These are phyloP conservation scores for Chaetomium globosum DNA, from an alignment of 2,329 filamentous ascomycete genomes.

Conservation along the genomic window DNA sequence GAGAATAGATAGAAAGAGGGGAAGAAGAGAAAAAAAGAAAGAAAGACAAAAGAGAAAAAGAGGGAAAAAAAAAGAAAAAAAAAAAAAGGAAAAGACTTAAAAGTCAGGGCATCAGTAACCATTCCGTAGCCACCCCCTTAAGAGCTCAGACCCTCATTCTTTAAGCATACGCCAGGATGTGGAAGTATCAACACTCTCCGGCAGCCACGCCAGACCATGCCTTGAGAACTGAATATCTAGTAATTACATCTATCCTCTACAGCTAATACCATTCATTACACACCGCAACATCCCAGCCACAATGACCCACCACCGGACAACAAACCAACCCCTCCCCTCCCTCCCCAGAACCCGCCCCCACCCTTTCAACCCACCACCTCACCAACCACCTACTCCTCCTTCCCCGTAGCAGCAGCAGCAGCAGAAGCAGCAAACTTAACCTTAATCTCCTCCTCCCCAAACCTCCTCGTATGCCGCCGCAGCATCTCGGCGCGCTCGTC, in stretches of 20 bases:
- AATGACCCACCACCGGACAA: background rate
- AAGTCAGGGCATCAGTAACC: too few species aligned
- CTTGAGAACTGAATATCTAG: background rate
- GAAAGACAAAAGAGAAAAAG: too few species aligned
- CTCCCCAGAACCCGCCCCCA: too few species aligned
- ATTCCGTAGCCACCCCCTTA: too few species aligned
- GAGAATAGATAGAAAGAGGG: too few species aligned
- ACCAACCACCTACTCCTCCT: background rate
- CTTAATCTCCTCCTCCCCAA: slow-evolving; percentile 13
- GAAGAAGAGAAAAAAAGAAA: too few species aligned
- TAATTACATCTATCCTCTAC: background rate
- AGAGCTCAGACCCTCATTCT: too few species aligned
- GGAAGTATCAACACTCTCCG: too few species aligned
- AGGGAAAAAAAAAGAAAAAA: too few species aligned
- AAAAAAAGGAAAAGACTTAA: too few species aligned
- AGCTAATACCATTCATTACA: background rate
- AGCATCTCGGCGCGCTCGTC: slow-evolving; percentile 2
- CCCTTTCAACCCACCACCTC: too few species aligned
- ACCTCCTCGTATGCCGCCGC: slow-evolving; percentile 1
- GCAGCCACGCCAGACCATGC: background rate
- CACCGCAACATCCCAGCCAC: background rate
- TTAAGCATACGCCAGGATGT: too few species aligned
- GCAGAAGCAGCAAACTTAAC: slow-evolving; percentile 1
- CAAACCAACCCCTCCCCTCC: background rate
- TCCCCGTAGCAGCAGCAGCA: background rate